phyloP scores from a whole-genome alignment of 2,329 filamentous ascomycete species.

The Fusarium torulosum region DNA sequence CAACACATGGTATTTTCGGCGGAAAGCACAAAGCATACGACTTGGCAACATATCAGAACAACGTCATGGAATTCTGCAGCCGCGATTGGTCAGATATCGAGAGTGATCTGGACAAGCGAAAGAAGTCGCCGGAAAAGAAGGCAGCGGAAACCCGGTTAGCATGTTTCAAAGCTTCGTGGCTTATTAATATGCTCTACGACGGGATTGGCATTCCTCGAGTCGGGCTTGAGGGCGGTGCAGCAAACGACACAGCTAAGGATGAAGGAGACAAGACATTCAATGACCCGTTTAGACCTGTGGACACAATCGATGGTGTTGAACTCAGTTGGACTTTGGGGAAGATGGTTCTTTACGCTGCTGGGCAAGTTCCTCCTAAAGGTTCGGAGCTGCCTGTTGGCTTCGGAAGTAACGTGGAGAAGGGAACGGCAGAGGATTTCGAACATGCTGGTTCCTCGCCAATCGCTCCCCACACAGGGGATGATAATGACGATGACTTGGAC shows the following conservation, averaged over 20 bases:
- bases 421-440: slow-evolving; percentile 83
- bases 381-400: slow-evolving; percentile 84
- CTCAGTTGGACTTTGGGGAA: slow-evolving; percentile 98
- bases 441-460: slow-evolving; percentile 73
- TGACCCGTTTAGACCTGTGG: slow-evolving; percentile 90
- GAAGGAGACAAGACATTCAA: slow-evolving; percentile 77
- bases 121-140: slow-evolving; percentile 82
- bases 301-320: slow-evolving; percentile 92
- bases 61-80: slow-evolving; percentile 86
- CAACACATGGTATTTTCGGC: slow-evolving; percentile 92
- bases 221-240: slow-evolving; percentile 76
- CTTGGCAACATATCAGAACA: slow-evolving; percentile 87
- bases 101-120: slow-evolving; percentile 71
- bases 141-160: slow-evolving; percentile 84
- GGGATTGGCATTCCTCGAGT: slow-evolving; percentile 93
- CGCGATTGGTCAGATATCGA: slow-evolving; percentile 85
- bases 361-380: slow-evolving; percentile 78
- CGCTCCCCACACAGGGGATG: slow-evolving; percentile 55
- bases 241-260: slow-evolving; percentile 79
- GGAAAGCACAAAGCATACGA: slow-evolving; percentile 87
- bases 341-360: slow-evolving; percentile 94
- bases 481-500: slow-evolving; percentile 67
- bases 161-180: slow-evolving; percentile 98
- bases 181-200: slow-evolving; percentile 96
- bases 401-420: slow-evolving; percentile 80